Base-by-base conservation (phyloP, 164 flowering plant species). In the Kingdonia uniflora region DNA sequence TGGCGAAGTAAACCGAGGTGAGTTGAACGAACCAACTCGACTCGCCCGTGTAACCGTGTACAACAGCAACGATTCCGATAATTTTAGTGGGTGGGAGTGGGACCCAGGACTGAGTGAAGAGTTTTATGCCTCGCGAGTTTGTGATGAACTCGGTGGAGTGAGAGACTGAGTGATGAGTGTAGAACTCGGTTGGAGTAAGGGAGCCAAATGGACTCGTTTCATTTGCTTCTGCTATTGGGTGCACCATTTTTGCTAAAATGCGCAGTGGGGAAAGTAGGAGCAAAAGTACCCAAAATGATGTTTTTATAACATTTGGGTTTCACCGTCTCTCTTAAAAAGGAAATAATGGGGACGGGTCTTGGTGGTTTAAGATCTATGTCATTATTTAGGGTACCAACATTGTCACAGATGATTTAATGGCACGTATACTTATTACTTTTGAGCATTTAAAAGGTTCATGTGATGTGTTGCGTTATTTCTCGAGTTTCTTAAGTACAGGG, bases 31-130 rank as follows among this genome's bases (percentile, higher is more conserved):
- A 42, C 96, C 96, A 85, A 78, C 78, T 80, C 25, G 94, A 74
- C 66, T 88, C 88, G 58, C 87, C 84, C 65, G 94, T 82, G 82
- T 58, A 92, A 46, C 96, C 98, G 58, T 92, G 98, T 66, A 88
- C 74, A 47, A 82, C 67, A 76, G 81, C 80, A 51, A 91, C 55
- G 49, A 60, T 39, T 51, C 86, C 96, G 54, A 65, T 19, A 66
- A 57, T 24, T 12, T 59, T 25, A 40, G 72, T 45, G 1, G 82
- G 79, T 0, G 80, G 78, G 8, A 64, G 79, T 14, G 96, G 98
- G 52, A 69, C 56, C 96, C 98, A 88, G 57, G 68, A 80, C 58
- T 92, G 96, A 20, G 96, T 88, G 85, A 85, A 87, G 71, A 85
- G 81, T 61, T 70, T 79, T 59, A 92, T 68, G 56, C 86, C 95